Base-by-base conservation (phyloP, 2,329 filamentous ascomycete genomes). In the Calonectria henricotiae region DNA sequence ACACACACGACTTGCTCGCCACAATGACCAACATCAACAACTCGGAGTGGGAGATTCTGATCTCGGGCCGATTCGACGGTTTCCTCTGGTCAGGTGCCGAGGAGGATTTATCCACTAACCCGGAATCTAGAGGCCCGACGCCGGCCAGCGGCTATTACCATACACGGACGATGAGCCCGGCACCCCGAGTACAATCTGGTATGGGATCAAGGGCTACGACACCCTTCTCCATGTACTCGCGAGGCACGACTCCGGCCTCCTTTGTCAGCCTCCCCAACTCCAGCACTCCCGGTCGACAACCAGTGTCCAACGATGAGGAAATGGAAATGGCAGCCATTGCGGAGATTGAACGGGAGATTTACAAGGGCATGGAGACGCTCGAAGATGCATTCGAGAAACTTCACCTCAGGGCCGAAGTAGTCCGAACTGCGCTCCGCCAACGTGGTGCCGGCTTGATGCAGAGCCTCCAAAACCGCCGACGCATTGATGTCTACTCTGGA, bases 31-130 rank as follows among this genome's bases (percentile, higher is more conserved):
- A 95, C 63, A 96, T 98, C 76, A 96, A 93, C 79, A 89, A 91
- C 55, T 93, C 94, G n/a, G 96, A 98, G 82, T 98, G 96, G 96
- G 96, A 98, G 72, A 97, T 98, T 66, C 87, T 98, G 13, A 94
- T 93, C 5, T 98, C 96, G 0, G 96, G 96, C 32, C 93, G 96
- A 32, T 98, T 98, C 77, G 95, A 98, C 79, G 96, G 96, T 4
- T 98, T 98, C 83, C 87, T 98, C 23, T 97, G 96, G 90, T 97
- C 94, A 51, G 96, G 96, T 25, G 94, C 94, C 7, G 95, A 98
- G 64, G 88, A 89, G 30, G 86, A 87, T 47, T 78, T 68, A 72
- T 80, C 76, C 43, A 81, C 81, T 67, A 87, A 79, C 37, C 79
- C 81, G 62, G 86, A 87, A n/a, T 90, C 86, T 64, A 84, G 86